Evolutionary conservation across 73 alveolate genomes (phyloP).

Genomic region (Paraurostyla sp.): DNA sequence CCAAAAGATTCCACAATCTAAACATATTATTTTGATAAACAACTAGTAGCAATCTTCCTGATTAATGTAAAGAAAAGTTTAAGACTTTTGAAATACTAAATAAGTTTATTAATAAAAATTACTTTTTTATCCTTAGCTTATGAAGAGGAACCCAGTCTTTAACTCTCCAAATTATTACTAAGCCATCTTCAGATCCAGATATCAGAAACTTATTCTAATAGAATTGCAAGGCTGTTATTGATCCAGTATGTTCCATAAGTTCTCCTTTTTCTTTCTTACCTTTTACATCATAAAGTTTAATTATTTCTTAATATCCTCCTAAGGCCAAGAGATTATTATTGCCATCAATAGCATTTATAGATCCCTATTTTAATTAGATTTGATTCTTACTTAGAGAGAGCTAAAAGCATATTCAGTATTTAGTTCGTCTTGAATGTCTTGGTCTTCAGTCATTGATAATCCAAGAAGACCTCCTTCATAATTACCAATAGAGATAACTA

Average conservation of each 20-base stretch:
- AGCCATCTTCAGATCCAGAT: constrained; percentile 76
- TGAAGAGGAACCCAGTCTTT: constrained; percentile 71
- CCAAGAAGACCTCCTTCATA: constrained; percentile 47
- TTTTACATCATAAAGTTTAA: constrained; percentile 52
- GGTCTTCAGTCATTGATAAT: background rate
- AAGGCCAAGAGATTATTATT: constrained; percentile 59
- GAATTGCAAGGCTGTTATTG: constrained; percentile 67
- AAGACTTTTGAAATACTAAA: constrained; percentile 53
- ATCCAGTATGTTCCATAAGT: constrained; percentile 73
- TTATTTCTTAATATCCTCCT: constrained; percentile 74
- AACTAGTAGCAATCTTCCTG: constrained; percentile 62
- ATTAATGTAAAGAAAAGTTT: constrained; percentile 4
- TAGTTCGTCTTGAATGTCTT: background rate
- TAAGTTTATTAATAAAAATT: background rate
- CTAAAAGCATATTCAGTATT: constrained; percentile 35
- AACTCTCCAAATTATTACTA: constrained; percentile 63
- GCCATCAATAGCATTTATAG: constrained; percentile 63
- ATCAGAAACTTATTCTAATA: constrained; percentile 56
- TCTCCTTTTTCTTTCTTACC: constrained; percentile 59
- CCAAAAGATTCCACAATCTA: constrained; percentile 64
- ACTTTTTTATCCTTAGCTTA: constrained; percentile 49
- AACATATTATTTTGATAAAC: constrained; percentile 54
- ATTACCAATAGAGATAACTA: constrained; percentile 14
- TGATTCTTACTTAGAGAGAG: background rate
- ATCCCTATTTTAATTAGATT: constrained; percentile 29